Percentiles rank a stretch among this genome's conserved stretches.
phyloP scores from a whole-genome alignment of 1,284 basidiomycete species.

The Cronartium quercuum region DNA sequence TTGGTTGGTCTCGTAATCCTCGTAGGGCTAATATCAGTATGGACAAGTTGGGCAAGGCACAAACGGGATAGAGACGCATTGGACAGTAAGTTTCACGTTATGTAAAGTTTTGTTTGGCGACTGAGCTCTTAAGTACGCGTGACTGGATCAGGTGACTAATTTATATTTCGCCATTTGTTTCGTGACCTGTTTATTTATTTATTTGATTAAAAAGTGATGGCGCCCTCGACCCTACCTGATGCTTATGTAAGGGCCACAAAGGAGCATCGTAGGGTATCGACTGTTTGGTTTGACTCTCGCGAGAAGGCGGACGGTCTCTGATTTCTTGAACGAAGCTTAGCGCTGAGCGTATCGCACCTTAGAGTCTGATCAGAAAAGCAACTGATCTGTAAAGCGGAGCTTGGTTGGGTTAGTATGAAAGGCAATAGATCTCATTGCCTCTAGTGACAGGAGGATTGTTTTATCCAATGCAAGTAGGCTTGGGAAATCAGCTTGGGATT shows the following conservation, averaged over 20 bases:
- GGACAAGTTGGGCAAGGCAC: background rate
- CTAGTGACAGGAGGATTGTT: no score
- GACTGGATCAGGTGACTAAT: background rate
- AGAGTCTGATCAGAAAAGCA: no score
- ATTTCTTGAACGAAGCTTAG: background rate
- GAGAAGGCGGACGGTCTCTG: background rate
- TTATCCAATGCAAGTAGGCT: no score
- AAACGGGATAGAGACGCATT: background rate
- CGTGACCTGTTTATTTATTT: background rate
- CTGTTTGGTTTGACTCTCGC: background rate
- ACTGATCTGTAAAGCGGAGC: no score
- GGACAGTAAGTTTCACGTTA: background rate
- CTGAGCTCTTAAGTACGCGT: background rate
- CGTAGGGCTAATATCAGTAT: background rate
- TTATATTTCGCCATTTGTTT: background rate
- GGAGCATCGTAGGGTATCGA: background rate
- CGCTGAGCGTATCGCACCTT: no score
- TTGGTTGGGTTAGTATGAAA: no score
- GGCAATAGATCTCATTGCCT: no score
- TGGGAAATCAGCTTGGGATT: no score
- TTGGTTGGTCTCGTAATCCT: background rate
- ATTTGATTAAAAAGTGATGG: background rate
- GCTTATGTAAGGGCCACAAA: background rate
- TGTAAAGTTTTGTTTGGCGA: background rate
- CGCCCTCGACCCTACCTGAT: background rate